These are phyloP conservation scores for Apiotrichum montevideense DNA, from an alignment of 1,284 basidiomycete species.

Conservation along the genomic window DNA sequence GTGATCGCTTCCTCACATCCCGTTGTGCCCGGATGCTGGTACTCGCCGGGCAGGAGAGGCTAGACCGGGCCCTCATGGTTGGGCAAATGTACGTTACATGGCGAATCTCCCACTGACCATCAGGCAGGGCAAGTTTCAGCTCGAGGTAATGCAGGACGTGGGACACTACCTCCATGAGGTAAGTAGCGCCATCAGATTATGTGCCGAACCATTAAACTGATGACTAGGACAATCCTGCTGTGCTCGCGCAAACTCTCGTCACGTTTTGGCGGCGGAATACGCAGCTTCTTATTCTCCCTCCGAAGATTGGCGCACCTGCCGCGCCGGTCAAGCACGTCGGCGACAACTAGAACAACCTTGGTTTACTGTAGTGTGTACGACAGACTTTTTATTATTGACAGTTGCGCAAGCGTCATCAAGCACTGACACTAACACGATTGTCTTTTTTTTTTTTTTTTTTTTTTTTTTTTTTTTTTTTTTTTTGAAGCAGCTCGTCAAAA, in stretches of 20 bases:
- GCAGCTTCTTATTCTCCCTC: slow-evolving; percentile 54
- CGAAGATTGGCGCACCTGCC: slow-evolving; percentile 40
- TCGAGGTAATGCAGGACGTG: slow-evolving; percentile 75
- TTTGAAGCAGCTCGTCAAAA: too few species aligned
- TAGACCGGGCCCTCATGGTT: slow-evolving; percentile 92
- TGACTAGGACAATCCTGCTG: slow-evolving; percentile 66
- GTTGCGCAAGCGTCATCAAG: too few species aligned
- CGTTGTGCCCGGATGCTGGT: slow-evolving; percentile 78
- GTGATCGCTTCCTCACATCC: slow-evolving; percentile 65
- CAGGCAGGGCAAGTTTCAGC: slow-evolving; percentile 85
- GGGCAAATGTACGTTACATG: slow-evolving; percentile 69
- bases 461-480: too few species aligned
- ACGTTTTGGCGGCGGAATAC: slow-evolving; percentile 92
- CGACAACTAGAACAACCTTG: slow-evolving; percentile 48
- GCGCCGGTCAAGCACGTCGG: slow-evolving; percentile 64
- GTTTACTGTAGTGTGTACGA: too few species aligned
- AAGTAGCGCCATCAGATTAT: slow-evolving; percentile 15
- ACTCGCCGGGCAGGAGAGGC: slow-evolving; percentile 83
- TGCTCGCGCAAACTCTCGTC: slow-evolving; percentile 69
- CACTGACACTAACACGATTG: too few species aligned
- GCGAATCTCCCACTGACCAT: not conserved
- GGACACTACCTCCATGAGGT: slow-evolving; percentile 95
- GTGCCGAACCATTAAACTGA: not conserved
- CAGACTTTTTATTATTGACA: too few species aligned
- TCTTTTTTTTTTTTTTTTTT: too few species aligned